Conservation (phyloP, 192 early-diverging fungal genomes). For the Phlyctochytrium planicorne region DNA sequence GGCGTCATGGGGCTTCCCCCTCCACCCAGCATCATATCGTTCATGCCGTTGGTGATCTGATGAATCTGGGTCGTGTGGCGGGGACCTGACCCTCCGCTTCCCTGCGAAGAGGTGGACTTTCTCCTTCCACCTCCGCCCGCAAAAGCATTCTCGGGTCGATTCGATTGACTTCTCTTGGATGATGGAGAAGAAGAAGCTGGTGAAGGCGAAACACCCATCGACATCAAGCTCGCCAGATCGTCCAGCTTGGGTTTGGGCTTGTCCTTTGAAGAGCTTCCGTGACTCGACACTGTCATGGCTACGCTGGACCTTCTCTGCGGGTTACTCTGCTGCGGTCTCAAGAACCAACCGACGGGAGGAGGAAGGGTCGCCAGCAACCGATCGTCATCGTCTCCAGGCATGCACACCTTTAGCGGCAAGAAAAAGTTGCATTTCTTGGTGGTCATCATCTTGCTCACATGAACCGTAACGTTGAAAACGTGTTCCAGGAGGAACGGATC, state of each 20-base stretch:
- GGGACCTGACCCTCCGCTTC: not conserved
- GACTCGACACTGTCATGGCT: not conserved
- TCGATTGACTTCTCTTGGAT: not conserved
- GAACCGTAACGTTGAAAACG: not conserved
- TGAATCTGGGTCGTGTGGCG: not conserved
- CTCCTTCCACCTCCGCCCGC: not conserved
- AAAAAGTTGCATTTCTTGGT: not conserved
- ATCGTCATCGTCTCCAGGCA: not conserved
- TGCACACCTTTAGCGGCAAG: not conserved
- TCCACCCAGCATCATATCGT: not conserved
- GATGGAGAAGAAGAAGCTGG: not conserved
- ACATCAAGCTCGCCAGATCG: not conserved
- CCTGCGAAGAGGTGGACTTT: not conserved
- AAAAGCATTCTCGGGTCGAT: too few relatives aligned
- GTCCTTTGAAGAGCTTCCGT: not conserved
- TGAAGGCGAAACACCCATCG: not conserved
- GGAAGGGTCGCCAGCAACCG: not conserved
- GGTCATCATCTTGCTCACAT: not conserved
- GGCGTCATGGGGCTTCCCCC: not conserved
- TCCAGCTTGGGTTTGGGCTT: not conserved
- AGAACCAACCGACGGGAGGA: not conserved
- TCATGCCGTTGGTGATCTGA: not conserved
- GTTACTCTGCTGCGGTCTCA: not conserved
- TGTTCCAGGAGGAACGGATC: slow-evolving; percentile 1
- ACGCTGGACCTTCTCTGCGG: not conserved